Conservation (phyloP, 2,329 filamentous ascomycete species). For the Dissoconium aciculare region DNA sequence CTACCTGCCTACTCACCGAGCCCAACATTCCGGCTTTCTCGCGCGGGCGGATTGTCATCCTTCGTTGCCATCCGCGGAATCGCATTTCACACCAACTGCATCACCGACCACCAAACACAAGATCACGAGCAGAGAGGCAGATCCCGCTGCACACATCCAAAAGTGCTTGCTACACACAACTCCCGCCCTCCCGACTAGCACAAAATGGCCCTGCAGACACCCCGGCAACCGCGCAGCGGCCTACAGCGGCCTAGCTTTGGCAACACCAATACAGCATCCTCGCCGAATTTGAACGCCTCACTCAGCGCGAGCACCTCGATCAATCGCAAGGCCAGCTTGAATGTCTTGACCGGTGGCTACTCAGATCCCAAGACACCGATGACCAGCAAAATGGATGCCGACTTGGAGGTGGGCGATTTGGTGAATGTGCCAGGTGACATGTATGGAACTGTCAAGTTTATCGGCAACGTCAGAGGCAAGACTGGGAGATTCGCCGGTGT, state of each 20-base stretch:
- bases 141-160: constrained; percentile 1
- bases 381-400: constrained; percentile 31
- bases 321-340: constrained; percentile 56
- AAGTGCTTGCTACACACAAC: too few species aligned
- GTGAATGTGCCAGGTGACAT: constrained; percentile 92
- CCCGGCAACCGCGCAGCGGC: constrained; percentile 21
- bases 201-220: constrained; percentile 30
- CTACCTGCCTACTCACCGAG: too few species aligned
- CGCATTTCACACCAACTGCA: too few species aligned
- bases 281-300: constrained; percentile 26
- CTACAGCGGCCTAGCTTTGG: constrained; percentile 27
- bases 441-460: constrained; percentile 76
- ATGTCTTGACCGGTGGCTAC: constrained; percentile 43
- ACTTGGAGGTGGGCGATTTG: constrained; percentile 60
- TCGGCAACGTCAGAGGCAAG: constrained; percentile 76
- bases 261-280: constrained; percentile 25
- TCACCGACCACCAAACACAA: too few species aligned
- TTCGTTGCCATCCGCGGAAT: too few species aligned
- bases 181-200: background rate
- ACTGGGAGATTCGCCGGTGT: constrained; percentile 85
- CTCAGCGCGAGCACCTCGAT: constrained; percentile 30
- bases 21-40: too few species aligned
- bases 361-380: constrained; percentile 35
- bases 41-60: too few species aligned
- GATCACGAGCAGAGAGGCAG: background rate